Conservation (phyloP, 2,329 filamentous ascomycete species). For the Parastagonospora nodorum region DNA sequence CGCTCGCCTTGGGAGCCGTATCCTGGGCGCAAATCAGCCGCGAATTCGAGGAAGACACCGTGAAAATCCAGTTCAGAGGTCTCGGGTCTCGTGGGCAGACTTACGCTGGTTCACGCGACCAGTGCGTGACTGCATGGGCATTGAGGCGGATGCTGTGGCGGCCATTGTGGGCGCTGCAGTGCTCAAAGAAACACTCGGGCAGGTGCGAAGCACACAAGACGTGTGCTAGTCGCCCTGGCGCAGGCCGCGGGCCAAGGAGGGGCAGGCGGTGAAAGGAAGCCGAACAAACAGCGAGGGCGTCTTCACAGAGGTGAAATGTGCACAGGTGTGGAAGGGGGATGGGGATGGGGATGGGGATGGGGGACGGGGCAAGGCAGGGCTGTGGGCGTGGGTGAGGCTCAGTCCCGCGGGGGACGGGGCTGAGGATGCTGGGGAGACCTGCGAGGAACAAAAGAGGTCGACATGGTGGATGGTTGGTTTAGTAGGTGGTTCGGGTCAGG, state of each 20-base stretch:
- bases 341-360: conserved; percentile 6
- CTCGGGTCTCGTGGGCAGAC: conserved; percentile 50
- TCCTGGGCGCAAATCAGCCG: conserved; percentile 59
- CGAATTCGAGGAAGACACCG: no score
- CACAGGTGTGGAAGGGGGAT: conserved; percentile 34
- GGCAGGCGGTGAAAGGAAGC: conserved; percentile 33
- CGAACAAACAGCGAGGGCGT: conserved; percentile 31
- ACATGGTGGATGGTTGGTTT: conserved; percentile 47
- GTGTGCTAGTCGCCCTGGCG: conserved; percentile 19
- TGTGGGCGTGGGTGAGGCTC: conserved; percentile 42
- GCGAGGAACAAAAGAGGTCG: conserved; percentile 44
- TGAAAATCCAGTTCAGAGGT: background rate
- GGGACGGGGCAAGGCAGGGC: conserved; percentile 35
- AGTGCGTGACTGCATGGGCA: conserved; percentile 68
- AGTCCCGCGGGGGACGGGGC: conserved; percentile 57
- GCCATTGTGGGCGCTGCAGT: conserved; percentile 45
- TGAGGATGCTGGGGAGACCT: conserved; percentile 53
- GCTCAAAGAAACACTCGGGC: conserved; percentile 12
- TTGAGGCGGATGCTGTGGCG: conserved; percentile 48
- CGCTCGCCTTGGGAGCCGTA: conserved; percentile 92
- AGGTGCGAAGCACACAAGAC: conserved; percentile 7
- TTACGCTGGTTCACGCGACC: conserved; percentile 82
- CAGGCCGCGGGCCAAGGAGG: conserved; percentile 10
- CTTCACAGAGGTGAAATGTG: conserved; percentile 11
- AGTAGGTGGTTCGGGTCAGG: conserved; percentile 39